Conservation (phyloP, 345 rosid genomes). For the Erodium maritimum region DNA sequence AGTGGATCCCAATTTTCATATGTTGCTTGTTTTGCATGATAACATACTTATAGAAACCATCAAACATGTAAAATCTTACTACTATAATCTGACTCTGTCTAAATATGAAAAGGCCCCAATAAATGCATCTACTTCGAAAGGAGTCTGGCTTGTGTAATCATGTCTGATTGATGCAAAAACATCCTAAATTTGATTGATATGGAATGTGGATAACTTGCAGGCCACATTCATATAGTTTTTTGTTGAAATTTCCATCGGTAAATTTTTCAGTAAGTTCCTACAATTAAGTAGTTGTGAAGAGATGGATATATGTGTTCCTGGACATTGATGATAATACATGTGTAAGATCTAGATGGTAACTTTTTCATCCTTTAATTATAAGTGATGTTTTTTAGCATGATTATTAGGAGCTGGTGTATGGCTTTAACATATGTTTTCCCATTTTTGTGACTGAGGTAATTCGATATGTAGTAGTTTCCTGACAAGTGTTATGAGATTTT, state of each 20-base stretch:
- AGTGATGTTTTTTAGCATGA: not conserved
- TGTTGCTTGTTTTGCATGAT: not conserved
- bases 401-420: not conserved
- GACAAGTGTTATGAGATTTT: slow-evolving; percentile 3
- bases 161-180: not conserved
- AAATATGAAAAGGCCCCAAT: not conserved
- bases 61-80: not conserved
- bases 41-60: not conserved
- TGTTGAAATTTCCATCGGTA: no score
- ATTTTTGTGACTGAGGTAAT: not conserved
- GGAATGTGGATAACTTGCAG: no score
- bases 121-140: not conserved
- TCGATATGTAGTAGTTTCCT: not conserved
- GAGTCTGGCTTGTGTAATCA: not conserved
- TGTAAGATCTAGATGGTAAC: not conserved
- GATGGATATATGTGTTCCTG: not conserved
- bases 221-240: no score
- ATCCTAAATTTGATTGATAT: no score
- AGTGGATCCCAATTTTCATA: not conserved
- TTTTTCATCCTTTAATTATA: not conserved
- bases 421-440: not conserved
- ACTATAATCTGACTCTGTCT: not conserved
- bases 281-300: not conserved
- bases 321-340: not conserved
- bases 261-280: not conserved